Conservation (phyloP, 108 stramenopile genomes). For the Licmophora abbreviata region DNA sequence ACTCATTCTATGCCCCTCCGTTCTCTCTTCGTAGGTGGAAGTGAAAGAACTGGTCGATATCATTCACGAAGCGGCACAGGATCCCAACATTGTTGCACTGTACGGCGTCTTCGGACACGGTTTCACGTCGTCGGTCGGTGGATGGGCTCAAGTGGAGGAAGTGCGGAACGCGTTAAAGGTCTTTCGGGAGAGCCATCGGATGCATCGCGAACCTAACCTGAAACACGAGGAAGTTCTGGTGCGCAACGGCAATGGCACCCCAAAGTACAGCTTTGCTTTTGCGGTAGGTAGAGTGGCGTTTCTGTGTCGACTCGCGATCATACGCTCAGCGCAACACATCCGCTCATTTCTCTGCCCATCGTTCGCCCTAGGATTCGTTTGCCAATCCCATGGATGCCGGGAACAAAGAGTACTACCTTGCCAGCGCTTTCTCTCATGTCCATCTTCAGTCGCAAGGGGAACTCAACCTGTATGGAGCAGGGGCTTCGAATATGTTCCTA, state of each 20-base stretch:
- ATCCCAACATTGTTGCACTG: constrained; percentile 56
- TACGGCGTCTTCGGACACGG: constrained; percentile 67
- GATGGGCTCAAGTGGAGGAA: constrained; percentile 68
- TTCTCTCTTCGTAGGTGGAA: constrained; percentile 23
- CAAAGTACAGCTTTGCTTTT: constrained; percentile 41
- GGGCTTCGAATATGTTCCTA: constrained; percentile 35
- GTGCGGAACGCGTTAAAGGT: constrained; percentile 60
- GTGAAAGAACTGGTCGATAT: constrained; percentile 43
- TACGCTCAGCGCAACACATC: no score
- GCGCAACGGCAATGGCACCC: not conserved
- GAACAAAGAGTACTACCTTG: constrained; percentile 62
- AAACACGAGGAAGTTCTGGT: constrained; percentile 1
- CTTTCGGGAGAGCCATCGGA: constrained; percentile 63
- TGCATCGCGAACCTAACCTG: constrained; percentile 43
- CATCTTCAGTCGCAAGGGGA: constrained; percentile 58
- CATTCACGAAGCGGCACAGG: constrained; percentile 55
- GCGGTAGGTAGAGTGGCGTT: constrained; percentile 25
- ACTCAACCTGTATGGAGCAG: constrained; percentile 51
- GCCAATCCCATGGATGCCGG: constrained; percentile 20
- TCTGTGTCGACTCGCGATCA: no score
- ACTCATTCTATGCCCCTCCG: no score
- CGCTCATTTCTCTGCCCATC: not conserved
- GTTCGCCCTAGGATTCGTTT: constrained; percentile 39
- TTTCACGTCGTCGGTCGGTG: constrained; percentile 24
- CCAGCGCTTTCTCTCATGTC: constrained; percentile 49